A percentile compares a stretch with the other conserved stretches of the same genome.
Evolutionary conservation across 768 basidiomycete genomes (phyloP).

Genomic region (Gloeophyllum trabeum): DNA sequence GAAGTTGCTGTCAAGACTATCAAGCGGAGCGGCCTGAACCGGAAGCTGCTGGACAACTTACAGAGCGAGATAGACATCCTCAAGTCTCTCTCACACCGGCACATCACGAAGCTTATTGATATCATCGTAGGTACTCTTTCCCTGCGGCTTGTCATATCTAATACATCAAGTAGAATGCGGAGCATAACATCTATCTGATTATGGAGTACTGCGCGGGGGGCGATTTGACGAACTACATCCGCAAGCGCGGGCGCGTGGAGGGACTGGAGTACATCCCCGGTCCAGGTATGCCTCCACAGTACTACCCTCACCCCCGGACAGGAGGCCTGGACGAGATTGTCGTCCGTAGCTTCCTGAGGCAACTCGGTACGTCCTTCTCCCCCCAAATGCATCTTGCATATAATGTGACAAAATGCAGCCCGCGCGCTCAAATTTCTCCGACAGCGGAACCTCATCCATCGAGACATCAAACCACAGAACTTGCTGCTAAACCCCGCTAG

Average conservation of each 20-base stretch:
- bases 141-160: neutral
- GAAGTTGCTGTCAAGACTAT: conserved; percentile 94
- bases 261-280: conserved; percentile 73
- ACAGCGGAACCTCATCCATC: conserved; percentile 81
- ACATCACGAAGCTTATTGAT: conserved; percentile 88
- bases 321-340: conserved; percentile 89
- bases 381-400: conserved; percentile 1
- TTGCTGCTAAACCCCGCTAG: conserved; percentile 79
- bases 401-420: conserved; percentile 29
- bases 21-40: conserved; percentile 72
- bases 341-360: conserved; percentile 85
- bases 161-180: conserved; percentile 41
- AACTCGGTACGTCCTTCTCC: conserved; percentile 52
- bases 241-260: conserved; percentile 91
- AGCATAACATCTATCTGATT: conserved; percentile 81
- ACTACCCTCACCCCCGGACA: conserved; percentile 83
- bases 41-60: conserved; percentile 95
- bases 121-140: conserved; percentile 56
- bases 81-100: conserved; percentile 84
- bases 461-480: conserved; percentile 98
- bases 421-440: conserved; percentile 90
- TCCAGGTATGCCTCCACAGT: conserved; percentile 60
- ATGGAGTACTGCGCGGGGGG: conserved; percentile 98
- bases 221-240: conserved; percentile 94
- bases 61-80: conserved; percentile 96